These are phyloP conservation scores for Sporothrix pseudoabietina DNA, from an alignment of 2,329 filamentous ascomycete species.

Conservation along the genomic window DNA sequence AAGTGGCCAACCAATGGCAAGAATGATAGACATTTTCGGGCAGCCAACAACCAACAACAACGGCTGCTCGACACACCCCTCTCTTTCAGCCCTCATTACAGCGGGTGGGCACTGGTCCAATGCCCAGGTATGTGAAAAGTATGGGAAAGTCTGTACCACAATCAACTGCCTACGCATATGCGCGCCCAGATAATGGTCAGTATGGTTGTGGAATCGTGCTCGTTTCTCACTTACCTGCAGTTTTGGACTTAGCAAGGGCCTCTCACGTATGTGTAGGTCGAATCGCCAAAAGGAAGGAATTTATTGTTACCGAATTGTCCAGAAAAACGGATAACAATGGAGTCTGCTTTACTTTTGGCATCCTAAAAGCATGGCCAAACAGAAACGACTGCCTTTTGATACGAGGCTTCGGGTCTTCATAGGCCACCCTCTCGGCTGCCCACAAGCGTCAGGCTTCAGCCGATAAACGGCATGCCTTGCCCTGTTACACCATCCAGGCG, in stretches of 20 bases:
- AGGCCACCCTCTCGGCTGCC: background rate
- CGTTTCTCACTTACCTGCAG: background rate
- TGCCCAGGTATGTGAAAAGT: background rate
- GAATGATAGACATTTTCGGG: background rate
- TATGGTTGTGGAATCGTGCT: background rate
- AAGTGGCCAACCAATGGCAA: background rate
- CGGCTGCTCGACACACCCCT: background rate
- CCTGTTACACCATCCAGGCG: slow-evolving; percentile 21
- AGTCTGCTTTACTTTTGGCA: background rate
- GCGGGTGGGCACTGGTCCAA: background rate
- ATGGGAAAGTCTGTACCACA: background rate
- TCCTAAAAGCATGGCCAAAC: too few relatives aligned
- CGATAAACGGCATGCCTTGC: slow-evolving; percentile 21
- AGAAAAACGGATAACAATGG: too few relatives aligned
- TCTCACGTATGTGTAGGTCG: background rate
- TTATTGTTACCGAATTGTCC: too few relatives aligned
- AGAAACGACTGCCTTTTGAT: background rate
- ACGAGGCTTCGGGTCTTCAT: background rate
- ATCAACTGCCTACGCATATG: background rate
- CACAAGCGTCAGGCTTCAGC: slow-evolving; percentile 6
- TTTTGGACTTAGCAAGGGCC: background rate
- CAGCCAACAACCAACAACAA: slow-evolving; percentile 12
- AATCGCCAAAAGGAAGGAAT: background rate
- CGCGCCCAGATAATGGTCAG: background rate
- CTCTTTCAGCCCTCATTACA: slow-evolving; percentile 3